A percentile compares a stretch with the other conserved stretches of the same genome.
Conservation (phyloP, 1,139 yeast species). For the Scheffersomyces illinoinensis region DNA sequence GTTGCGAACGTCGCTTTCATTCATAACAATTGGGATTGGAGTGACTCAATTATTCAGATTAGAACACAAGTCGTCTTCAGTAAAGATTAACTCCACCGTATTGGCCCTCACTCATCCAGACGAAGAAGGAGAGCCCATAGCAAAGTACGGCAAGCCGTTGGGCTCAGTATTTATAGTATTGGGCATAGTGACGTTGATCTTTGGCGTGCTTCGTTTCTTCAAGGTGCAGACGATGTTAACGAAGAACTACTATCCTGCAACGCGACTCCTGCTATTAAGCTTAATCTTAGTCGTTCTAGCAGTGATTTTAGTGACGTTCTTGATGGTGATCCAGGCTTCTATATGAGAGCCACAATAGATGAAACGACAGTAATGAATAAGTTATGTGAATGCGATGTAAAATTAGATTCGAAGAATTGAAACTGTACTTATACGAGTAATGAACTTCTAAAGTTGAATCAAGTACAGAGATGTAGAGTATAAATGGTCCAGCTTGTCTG, state of each 20-base stretch:
- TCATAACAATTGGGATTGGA: conserved; percentile 45
- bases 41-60: conserved; percentile 43
- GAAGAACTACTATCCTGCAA: conserved; percentile 50
- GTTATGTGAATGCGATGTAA: not conserved
- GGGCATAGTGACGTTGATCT: conserved; percentile 35
- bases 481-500: no score
- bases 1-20: conserved; percentile 58
- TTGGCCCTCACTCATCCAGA: conserved; percentile 7
- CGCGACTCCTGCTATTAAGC: conserved; percentile 22
- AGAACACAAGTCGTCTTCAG: conserved; percentile 22
- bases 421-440: not conserved
- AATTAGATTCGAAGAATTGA: not conserved
- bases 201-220: conserved; percentile 36
- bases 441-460: not conserved
- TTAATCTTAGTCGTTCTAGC: conserved; percentile 34
- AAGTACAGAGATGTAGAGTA: no score
- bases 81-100: conserved; percentile 14
- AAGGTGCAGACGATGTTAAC: conserved; percentile 46
- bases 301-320: conserved; percentile 15
- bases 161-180: conserved; percentile 36
- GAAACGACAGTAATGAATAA: not conserved
- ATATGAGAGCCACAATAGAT: not conserved
- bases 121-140: conserved; percentile 7
- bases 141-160: conserved; percentile 34
- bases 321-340: conserved; percentile 9